These are phyloP conservation scores for Seiridium unicorne DNA, from an alignment of 2,329 filamentous ascomycete genomes.

Conservation along the genomic window DNA sequence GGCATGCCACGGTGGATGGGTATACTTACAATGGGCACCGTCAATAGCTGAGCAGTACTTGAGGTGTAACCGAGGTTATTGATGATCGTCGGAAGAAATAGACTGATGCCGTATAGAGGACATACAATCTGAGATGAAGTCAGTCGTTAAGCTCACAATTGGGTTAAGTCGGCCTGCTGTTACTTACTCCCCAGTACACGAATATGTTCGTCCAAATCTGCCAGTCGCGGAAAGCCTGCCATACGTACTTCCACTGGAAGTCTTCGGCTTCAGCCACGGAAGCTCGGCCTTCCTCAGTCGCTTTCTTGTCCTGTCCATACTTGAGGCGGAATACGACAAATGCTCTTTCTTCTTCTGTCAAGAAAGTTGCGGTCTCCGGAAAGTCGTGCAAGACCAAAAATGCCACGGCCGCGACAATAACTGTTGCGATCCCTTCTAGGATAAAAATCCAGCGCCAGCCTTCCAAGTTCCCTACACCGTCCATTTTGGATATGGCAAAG, in stretches of 20 bases:
- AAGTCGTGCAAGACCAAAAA: slow-evolving; percentile 80
- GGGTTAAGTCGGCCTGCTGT: not conserved
- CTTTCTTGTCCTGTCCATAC: slow-evolving; percentile 57
- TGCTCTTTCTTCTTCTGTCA: slow-evolving; percentile 67
- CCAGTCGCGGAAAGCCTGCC: slow-evolving; percentile 73
- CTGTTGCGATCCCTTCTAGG: slow-evolving; percentile 67
- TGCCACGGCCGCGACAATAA: slow-evolving; percentile 59
- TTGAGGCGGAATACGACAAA: slow-evolving; percentile 71
- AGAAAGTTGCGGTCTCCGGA: slow-evolving; percentile 73
- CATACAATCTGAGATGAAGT: slow-evolving; percentile 40
- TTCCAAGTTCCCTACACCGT: slow-evolving; percentile 56
- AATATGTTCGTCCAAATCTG: slow-evolving; percentile 67
- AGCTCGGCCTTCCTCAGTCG: slow-evolving; percentile 27
- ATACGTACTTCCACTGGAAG: slow-evolving; percentile 74
- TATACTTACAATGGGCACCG: slow-evolving; percentile 41
- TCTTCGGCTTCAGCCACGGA: slow-evolving; percentile 65
- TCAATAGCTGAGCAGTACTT: slow-evolving; percentile 64
- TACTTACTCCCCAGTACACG: slow-evolving; percentile 63
- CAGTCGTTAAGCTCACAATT: slow-evolving; percentile 35
- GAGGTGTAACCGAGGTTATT: slow-evolving; percentile 55
- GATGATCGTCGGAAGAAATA: slow-evolving; percentile 65
- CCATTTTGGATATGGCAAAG: slow-evolving; percentile 68
- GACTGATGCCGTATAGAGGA: slow-evolving; percentile 54
- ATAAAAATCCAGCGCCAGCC: slow-evolving; percentile 70
- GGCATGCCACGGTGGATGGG: not conserved